A percentile compares a stretch with the other conserved stretches of the same genome.
phyloP scores from a whole-genome alignment of 768 basidiomycete species.

The Russula olivacea region DNA sequence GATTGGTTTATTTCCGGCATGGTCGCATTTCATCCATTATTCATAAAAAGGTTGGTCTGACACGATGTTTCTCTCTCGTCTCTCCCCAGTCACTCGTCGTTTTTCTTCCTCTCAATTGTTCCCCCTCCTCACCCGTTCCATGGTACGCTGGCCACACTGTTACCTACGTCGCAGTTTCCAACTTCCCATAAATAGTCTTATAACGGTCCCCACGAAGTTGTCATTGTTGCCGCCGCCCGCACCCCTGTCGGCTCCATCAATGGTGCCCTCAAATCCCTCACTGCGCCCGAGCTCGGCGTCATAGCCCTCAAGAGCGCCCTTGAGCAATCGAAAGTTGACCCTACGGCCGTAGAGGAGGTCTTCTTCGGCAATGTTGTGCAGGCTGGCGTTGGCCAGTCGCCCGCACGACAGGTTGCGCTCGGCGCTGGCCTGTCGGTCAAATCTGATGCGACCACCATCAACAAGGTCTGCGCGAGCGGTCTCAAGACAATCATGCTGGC shows the following conservation, averaged over 20 bases:
- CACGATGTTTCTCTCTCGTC: slow-evolving; percentile 26
- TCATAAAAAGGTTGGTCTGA: slow-evolving; percentile 1
- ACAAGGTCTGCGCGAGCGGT: slow-evolving; percentile 99
- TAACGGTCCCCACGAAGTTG: slow-evolving; percentile 62
- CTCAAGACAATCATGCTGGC: slow-evolving; percentile 95
- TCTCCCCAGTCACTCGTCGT: slow-evolving; percentile 39
- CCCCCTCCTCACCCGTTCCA: slow-evolving; percentile 28
- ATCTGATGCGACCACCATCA: slow-evolving; percentile 97
- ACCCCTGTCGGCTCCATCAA: slow-evolving; percentile 94
- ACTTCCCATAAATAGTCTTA: slow-evolving; percentile 29
- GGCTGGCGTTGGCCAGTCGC: slow-evolving; percentile 94
- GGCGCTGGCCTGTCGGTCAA: slow-evolving; percentile 72
- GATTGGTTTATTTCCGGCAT: slow-evolving; percentile 26
- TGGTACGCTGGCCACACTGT: slow-evolving; percentile 25
- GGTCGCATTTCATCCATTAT: slow-evolving; percentile 18
- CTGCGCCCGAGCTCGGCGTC: slow-evolving; percentile 86
- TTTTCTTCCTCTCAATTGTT: slow-evolving; percentile 32
- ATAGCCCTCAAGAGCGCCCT: slow-evolving; percentile 89
- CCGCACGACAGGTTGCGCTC: slow-evolving; percentile 97
- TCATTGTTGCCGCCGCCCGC: slow-evolving; percentile 89
- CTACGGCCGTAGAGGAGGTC: slow-evolving; percentile 84
- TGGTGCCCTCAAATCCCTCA: slow-evolving; percentile 80
- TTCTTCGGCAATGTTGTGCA: slow-evolving; percentile 98
- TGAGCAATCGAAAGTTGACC: slow-evolving; percentile 69
- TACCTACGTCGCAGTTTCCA: not conserved